These are phyloP conservation scores for Pseudodiploospora longispora DNA, from an alignment of 2,329 filamentous ascomycete species.

Conservation along the genomic window DNA sequence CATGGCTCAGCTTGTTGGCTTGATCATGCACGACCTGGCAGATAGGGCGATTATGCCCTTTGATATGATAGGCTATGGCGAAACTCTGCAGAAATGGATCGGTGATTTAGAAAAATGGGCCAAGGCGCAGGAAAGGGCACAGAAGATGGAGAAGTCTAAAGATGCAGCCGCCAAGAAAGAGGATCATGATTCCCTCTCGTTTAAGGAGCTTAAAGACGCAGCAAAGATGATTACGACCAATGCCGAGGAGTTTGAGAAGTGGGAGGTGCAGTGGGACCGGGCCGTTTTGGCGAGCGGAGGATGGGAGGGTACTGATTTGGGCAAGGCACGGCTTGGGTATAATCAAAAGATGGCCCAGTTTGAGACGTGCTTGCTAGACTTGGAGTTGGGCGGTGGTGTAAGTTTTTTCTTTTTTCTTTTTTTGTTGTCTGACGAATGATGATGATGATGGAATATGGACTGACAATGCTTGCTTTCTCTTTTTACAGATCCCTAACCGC, in stretches of 20 bases:
- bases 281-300: slow-evolving; percentile 63
- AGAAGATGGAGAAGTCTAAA: slow-evolving; percentile 10
- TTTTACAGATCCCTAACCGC: slow-evolving; percentile 63
- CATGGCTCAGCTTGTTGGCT: slow-evolving; percentile 69
- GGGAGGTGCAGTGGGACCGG: slow-evolving; percentile 70
- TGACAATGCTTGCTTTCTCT: slow-evolving; percentile 1
- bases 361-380: slow-evolving; percentile 74
- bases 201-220: slow-evolving; percentile 41
- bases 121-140: slow-evolving; percentile 39
- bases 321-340: slow-evolving; percentile 60
- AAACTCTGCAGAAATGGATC: slow-evolving; percentile 55
- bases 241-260: slow-evolving; percentile 57
- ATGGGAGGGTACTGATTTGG: slow-evolving; percentile 65
- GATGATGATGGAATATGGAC: slow-evolving; percentile 9
- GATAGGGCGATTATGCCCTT: slow-evolving; percentile 78
- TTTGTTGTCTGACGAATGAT: not conserved
- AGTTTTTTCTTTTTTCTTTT: slow-evolving; percentile 30
- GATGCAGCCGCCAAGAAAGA: slow-evolving; percentile 12
- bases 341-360: slow-evolving; percentile 75
- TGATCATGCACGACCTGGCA: slow-evolving; percentile 78
- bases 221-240: slow-evolving; percentile 46
- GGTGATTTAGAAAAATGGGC: slow-evolving; percentile 60
- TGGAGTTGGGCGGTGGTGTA: slow-evolving; percentile 65
- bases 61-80: slow-evolving; percentile 67
- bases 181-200: slow-evolving; percentile 11